phyloP scores from a whole-genome alignment of 169 alveolate species.

The Plasmodium malariae region DNA sequence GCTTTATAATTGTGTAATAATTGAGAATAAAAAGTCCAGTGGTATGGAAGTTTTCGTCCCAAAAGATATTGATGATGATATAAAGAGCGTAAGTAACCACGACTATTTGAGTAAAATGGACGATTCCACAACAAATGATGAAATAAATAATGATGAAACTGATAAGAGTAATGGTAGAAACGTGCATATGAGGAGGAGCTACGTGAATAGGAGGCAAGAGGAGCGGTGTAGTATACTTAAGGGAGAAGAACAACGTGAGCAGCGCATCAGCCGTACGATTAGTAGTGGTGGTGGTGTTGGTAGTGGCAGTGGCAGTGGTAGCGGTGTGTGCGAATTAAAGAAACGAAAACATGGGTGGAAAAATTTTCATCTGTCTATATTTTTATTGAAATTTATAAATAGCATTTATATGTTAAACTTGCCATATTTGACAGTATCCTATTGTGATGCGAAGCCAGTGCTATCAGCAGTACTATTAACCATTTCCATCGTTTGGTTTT shows the following conservation, averaged over 20 bases:
- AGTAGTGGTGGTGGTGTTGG: not conserved
- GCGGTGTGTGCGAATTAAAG: not conserved
- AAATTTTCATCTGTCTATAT: conserved; percentile 80
- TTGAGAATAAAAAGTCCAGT: not conserved
- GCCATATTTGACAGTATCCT: conserved; percentile 89
- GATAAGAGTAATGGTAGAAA: not conserved
- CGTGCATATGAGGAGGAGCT: not conserved
- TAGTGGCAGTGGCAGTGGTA: not conserved
- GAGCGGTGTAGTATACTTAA: too few species aligned
- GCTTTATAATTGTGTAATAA: conserved; percentile 24
- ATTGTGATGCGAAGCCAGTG: conserved; percentile 88
- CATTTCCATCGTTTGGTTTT: conserved; percentile 92
- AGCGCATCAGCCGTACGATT: too few species aligned
- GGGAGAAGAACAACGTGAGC: not conserved
- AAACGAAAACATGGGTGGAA: conserved; percentile 46
- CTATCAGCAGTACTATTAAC: conserved; percentile 87
- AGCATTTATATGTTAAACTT: conserved; percentile 83
- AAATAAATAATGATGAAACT: not conserved
- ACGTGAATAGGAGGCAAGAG: not conserved
- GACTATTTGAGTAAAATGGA: not conserved
- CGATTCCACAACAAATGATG: conserved; percentile 77
- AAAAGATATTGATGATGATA: not conserved
- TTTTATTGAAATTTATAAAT: conserved; percentile 84
- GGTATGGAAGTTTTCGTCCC: too few species aligned
- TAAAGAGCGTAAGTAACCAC: too few species aligned